These are phyloP conservation scores for Aspergillus brunneoviolaceus DNA, from an alignment of 2,329 filamentous ascomycete genomes.

Conservation along the genomic window DNA sequence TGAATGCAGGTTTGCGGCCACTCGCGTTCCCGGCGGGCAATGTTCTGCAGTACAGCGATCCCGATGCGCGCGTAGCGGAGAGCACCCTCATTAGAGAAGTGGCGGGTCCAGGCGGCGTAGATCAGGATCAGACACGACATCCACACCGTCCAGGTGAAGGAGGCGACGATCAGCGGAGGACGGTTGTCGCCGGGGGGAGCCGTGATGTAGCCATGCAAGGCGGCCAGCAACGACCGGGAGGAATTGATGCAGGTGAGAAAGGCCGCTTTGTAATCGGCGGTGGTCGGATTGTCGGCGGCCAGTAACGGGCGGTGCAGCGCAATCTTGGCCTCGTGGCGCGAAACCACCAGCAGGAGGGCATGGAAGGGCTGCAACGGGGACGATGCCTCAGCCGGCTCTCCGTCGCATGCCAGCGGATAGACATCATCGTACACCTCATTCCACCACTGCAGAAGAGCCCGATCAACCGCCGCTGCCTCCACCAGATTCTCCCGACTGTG, in stretches of 20 bases:
- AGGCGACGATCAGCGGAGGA: conserved; percentile 49
- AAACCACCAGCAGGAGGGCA: conserved; percentile 43
- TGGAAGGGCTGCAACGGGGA: conserved; percentile 36
- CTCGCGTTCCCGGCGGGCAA: conserved; percentile 34
- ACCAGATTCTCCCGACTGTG: conserved; percentile 47
- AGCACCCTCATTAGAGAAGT: conserved; percentile 40
- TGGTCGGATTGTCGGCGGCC: conserved; percentile 45
- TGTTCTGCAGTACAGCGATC: conserved; percentile 33
- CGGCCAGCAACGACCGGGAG: conserved; percentile 49
- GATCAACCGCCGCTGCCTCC: conserved; percentile 48
- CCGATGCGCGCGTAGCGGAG: conserved; percentile 41
- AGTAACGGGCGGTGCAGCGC: conserved; percentile 53
- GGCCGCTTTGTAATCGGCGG: conserved; percentile 46
- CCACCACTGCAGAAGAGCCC: conserved; percentile 53
- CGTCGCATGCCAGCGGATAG: conserved; percentile 36
- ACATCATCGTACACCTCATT: conserved; percentile 54
- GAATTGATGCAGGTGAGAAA: conserved; percentile 54
- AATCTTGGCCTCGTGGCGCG: conserved; percentile 53
- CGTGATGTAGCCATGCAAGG: conserved; percentile 34
- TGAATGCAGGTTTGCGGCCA: conserved; percentile 44
- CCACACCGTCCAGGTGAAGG: conserved; percentile 55
- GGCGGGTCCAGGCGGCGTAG: conserved; percentile 50
- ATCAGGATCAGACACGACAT: conserved; percentile 55
- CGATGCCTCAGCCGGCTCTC: background rate
- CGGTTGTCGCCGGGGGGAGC: background rate